Conservation (phyloP, 495 filamentous ascomycete species). For the Lasiosphaeria ovina region DNA sequence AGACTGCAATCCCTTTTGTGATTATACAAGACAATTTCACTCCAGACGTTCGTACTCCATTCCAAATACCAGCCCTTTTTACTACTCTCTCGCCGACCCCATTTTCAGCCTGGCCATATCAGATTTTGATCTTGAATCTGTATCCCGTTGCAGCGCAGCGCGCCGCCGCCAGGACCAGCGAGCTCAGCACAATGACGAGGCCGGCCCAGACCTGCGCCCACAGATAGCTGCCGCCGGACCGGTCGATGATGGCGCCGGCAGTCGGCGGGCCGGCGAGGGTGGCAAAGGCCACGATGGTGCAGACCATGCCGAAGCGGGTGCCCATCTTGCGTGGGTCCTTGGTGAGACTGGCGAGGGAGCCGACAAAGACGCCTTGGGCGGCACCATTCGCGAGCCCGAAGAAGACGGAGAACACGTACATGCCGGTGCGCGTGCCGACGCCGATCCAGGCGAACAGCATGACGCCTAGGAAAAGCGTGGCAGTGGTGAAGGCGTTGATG, state of each 20-base stretch:
- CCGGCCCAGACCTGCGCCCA: slow-evolving; percentile 47
- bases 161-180: slow-evolving; percentile 19
- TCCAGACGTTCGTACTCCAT: too few relatives aligned
- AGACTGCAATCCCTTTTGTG: too few relatives aligned
- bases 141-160: slow-evolving; percentile 24
- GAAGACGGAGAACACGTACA: slow-evolving; percentile 43
- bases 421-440: slow-evolving; percentile 32
- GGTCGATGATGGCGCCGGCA: slow-evolving; percentile 45
- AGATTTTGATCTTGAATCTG: slow-evolving; percentile 31
- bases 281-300: slow-evolving; percentile 39
- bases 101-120: neutral
- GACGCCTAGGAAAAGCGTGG: slow-evolving; percentile 29
- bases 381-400: slow-evolving; percentile 41
- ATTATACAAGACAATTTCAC: too few relatives aligned
- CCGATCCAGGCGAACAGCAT: slow-evolving; percentile 41
- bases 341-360: slow-evolving; percentile 40
- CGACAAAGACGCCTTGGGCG: slow-evolving; percentile 38
- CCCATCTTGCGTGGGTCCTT: slow-evolving; percentile 43
- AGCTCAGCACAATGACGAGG: slow-evolving; percentile 29
- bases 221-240: slow-evolving; percentile 31
- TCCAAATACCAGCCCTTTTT: too few relatives aligned
- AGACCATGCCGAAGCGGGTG: slow-evolving; percentile 45
- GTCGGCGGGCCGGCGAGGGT: slow-evolving; percentile 44
- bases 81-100: too few relatives aligned
- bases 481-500: slow-evolving; percentile 38